Percentiles rank a stretch among this genome's conserved stretches.
Conservation (phyloP, 805 yeast species). For the Wickerhamiella parazyma region DNA sequence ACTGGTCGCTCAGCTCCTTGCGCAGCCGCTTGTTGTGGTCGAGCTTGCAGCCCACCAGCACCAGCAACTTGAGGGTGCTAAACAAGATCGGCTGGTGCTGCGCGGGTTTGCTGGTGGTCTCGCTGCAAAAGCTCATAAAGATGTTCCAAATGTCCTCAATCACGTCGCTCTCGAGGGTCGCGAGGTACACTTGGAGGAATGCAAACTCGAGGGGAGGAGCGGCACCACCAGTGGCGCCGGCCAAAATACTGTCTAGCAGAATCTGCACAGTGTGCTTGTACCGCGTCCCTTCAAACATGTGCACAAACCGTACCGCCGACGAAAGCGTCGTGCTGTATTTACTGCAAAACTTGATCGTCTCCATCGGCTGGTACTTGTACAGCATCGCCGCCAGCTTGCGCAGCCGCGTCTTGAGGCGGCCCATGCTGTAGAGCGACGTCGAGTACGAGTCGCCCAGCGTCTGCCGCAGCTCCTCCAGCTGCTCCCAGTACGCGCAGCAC, state of each 20-base stretch:
- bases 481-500: slow-evolving; percentile 18
- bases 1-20: slow-evolving; percentile 43
- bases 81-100: slow-evolving; percentile 40
- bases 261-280: slow-evolving; percentile 15
- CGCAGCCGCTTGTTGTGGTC: slow-evolving; percentile 44
- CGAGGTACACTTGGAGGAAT: slow-evolving; percentile 41
- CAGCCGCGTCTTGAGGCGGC: slow-evolving; percentile 21
- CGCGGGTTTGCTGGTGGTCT: slow-evolving; percentile 35
- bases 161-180: slow-evolving; percentile 58
- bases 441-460: slow-evolving; percentile 5
- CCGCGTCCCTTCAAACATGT: slow-evolving; percentile 18
- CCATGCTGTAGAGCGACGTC: slow-evolving; percentile 16
- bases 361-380: slow-evolving; percentile 14
- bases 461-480: slow-evolving; percentile 12
- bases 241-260: slow-evolving; percentile 7
- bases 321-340: slow-evolving; percentile 3
- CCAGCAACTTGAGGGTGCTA: slow-evolving; percentile 35
- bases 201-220: no score
- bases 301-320: slow-evolving; percentile 17
- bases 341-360: slow-evolving; percentile 12
- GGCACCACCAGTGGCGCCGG: no score
- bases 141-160: slow-evolving; percentile 66
- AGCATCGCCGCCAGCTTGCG: slow-evolving; percentile 19
- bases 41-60: slow-evolving; percentile 37
- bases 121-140: slow-evolving; percentile 45